phyloP scores from a whole-genome alignment of 2,329 filamentous ascomycete genomes.

The Bipolaris sorokiniana region DNA sequence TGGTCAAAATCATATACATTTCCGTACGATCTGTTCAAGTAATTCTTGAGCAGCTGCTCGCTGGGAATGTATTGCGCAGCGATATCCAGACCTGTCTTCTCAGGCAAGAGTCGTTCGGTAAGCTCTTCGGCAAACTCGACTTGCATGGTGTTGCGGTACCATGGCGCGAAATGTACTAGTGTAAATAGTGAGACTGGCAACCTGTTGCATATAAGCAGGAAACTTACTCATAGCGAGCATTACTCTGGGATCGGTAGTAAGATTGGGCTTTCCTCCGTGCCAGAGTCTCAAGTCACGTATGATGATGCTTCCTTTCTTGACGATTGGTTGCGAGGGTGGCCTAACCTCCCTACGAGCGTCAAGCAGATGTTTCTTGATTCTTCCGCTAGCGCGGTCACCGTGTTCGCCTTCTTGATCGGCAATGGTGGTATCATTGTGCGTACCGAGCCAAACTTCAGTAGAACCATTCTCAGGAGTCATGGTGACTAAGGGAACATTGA shows the following conservation, averaged over 20 bases:
- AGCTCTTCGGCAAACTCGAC: conserved; percentile 62
- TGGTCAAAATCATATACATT: conserved; percentile 69
- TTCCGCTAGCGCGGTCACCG: conserved; percentile 39
- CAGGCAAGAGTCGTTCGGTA: conserved; percentile 52
- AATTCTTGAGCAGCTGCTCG: conserved; percentile 53
- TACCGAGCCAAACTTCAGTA: conserved; percentile 60
- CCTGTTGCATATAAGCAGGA: not conserved
- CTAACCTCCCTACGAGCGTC: conserved; percentile 24
- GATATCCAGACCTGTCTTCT: conserved; percentile 55
- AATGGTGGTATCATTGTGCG: conserved; percentile 50
- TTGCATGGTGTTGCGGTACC: conserved; percentile 65
- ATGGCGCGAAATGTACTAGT: conserved; percentile 61
- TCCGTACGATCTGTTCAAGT: conserved; percentile 64
- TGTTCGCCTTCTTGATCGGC: conserved; percentile 51
- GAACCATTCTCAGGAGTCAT: conserved; percentile 55
- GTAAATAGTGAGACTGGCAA: conserved; percentile 3
- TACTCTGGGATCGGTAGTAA: conserved; percentile 50
- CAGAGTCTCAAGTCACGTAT: conserved; percentile 57
- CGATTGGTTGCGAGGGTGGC: conserved; percentile 33
- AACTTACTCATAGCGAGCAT: conserved; percentile 52
- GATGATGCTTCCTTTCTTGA: conserved; percentile 55
- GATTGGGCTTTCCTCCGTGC: conserved; percentile 60
- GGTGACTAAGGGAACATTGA: conserved; percentile 57
- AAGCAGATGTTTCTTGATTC: conserved; percentile 36
- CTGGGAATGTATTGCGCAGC: conserved; percentile 58